Percentiles rank a stretch among this genome's conserved stretches.
Conservation (phyloP, 768 basidiomycete species). For the Tubosaeta sp. region DNA sequence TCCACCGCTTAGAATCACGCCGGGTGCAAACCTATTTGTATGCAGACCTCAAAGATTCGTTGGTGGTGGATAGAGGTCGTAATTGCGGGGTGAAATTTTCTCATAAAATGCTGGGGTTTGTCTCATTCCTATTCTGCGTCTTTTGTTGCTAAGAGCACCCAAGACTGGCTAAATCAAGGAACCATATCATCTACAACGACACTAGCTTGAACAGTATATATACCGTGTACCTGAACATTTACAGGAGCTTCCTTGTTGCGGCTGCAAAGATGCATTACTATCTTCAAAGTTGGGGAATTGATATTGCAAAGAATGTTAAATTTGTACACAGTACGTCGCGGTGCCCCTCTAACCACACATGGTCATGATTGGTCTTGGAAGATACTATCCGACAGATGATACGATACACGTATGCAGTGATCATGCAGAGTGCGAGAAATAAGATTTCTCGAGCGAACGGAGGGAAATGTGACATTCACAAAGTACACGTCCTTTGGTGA, state of each 20-base stretch:
- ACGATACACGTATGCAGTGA: constrained; percentile 48
- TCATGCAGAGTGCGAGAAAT: constrained; percentile 42
- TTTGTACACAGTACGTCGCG: constrained; percentile 54
- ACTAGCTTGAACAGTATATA: constrained; percentile 56
- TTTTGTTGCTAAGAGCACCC: constrained; percentile 5
- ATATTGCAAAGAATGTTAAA: constrained; percentile 37
- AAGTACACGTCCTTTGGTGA: constrained; percentile 58
- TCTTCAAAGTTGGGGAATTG: constrained; percentile 55
- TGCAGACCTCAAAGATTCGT: constrained; percentile 59
- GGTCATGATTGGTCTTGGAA: constrained; percentile 26
- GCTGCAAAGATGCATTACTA: constrained; percentile 89
- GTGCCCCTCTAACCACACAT: neutral
- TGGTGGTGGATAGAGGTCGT: constrained; percentile 67
- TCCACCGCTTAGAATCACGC: neutral
- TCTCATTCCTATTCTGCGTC: neutral
- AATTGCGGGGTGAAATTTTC: constrained; percentile 61
- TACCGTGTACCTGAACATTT: constrained; percentile 75
- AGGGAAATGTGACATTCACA: constrained; percentile 44
- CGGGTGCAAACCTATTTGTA: neutral
- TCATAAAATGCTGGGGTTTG: constrained; percentile 73
- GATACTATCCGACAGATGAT: constrained; percentile 63
- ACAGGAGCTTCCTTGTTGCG: constrained; percentile 76
- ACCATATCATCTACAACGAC: constrained; percentile 81
- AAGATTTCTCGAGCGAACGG: constrained; percentile 36
- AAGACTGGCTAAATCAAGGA: constrained; percentile 69